Evolutionary conservation across 2,329 filamentous ascomycete genomes (phyloP).

Genomic region (Cercospora sojina): DNA sequence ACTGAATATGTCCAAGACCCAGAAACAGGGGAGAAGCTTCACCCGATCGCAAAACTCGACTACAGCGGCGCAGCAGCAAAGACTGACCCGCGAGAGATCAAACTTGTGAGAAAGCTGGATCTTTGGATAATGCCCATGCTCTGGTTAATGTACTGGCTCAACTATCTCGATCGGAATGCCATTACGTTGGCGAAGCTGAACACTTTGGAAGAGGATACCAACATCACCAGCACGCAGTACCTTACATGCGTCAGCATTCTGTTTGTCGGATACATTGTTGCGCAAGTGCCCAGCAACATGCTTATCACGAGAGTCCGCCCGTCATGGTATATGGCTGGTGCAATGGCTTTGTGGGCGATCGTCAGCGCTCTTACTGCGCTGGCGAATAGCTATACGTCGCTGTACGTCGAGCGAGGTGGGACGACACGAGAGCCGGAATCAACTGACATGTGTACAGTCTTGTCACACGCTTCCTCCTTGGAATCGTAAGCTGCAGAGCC

Average conservation of each 20-base stretch:
- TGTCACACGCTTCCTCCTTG: slow-evolving; percentile 36
- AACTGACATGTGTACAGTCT: not conserved
- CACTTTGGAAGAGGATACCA: slow-evolving; percentile 27
- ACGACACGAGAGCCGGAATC: not conserved
- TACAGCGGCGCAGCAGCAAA: slow-evolving; percentile 1
- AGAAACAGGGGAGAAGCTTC: not conserved
- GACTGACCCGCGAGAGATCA: not conserved
- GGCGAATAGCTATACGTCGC: slow-evolving; percentile 40
- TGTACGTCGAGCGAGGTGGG: slow-evolving; percentile 30
- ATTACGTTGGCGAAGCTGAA: slow-evolving; percentile 29
- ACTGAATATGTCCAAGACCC: slow-evolving; percentile 1
- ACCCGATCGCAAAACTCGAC: not conserved
- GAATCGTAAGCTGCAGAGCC: slow-evolving; percentile 18
- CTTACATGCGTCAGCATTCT: slow-evolving; percentile 30
- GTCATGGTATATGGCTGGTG: slow-evolving; percentile 44
- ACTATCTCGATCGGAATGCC: slow-evolving; percentile 32
- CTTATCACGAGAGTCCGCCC: slow-evolving; percentile 46
- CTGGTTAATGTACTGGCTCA: slow-evolving; percentile 30
- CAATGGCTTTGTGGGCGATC: slow-evolving; percentile 37
- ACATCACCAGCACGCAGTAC: slow-evolving; percentile 26
- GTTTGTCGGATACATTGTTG: slow-evolving; percentile 39
- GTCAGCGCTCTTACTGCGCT: slow-evolving; percentile 40
- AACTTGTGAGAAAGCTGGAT: slow-evolving; percentile 8
- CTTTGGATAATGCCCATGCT: slow-evolving; percentile 6
- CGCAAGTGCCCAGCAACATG: slow-evolving; percentile 46